Base-by-base conservation (phyloP, 225 moss, liverwort and hornwort genomes). In the Sphagnum contortum region DNA sequence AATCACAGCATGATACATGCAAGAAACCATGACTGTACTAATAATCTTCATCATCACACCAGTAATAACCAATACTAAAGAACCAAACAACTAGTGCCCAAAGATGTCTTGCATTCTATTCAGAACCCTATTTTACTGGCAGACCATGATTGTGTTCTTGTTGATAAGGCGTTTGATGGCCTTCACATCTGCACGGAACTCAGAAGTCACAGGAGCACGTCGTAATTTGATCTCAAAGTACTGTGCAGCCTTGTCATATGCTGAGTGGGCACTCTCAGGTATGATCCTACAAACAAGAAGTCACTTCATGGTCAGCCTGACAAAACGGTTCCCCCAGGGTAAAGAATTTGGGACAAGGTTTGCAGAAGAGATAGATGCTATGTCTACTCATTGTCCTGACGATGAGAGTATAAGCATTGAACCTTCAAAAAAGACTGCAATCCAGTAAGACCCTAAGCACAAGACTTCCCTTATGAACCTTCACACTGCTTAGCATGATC, bases 211-310 rank as follows among this genome's bases (percentile, higher is more conserved):
- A 51, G 91, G 86, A 55, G 89, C 86, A 53, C 93, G 91, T 58
- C 91, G 89, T 63, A 99, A 61, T 64, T 77, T 89, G 51, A 99
- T 93, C 51, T 89, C 82, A 49, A 99, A 99, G 68, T 99, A 99
- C 49, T 99, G 89, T 3, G 98, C 93, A 60, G 93, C 98, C 78
- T 99, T 99, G 67, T 99, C 93, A 69, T 99, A 99, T 12, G 93
- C 93, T 64, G 98, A 93, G 73, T 99, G 98, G 62, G 93, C 98
- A 77, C 93, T 93, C 59, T 82, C 79, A 65, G 91, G 79, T 66
- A 99, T 78, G 68, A 99, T 78, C 76, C 95, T 95, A 52, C 57
- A n/a, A 45, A 45, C 12, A 60, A 29, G 29, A 29, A 29, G 29
- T 29, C 29, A 29, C 29, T 29, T 29, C 29, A 29, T 1, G 29